Base-by-base conservation (phyloP, 2,329 filamentous ascomycete genomes). In the Talaromyces sp. region DNA sequence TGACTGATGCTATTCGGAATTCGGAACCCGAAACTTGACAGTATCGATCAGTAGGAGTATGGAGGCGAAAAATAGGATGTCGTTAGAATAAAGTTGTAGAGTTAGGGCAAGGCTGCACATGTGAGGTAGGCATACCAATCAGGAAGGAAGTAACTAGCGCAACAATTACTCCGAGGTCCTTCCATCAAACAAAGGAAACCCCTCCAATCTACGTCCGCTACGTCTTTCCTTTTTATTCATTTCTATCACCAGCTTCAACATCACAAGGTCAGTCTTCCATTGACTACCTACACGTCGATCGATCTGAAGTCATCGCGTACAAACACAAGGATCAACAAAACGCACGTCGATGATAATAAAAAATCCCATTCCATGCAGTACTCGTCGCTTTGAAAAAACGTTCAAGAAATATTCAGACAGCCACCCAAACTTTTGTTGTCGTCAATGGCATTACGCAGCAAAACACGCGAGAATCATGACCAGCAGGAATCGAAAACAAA, bases 341-440 rank as follows among this genome's bases (percentile, higher is more conserved):
- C 5, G 25, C 19, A 34, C 11, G 25, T 56, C 11, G 31, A 56
- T 56, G 31, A 19, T 36, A 36, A 56, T 10, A 19, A 45, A 29
- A 6, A 13, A 45, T 27, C n/a, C 6, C 7, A 45, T 59, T 43
- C 54, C 13, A 64, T 64, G 62, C 53, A 59, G 47, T 19, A 43
- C 34, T 59, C 5, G 34, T 63, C 38, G 61, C 61, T 58, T 63
- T 56, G 22, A 15, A 45, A 27, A n/a, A 22, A n/a, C 8, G 2
- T 64, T 34, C 25, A 59, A 65, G 58, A 65, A 36, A 58, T 66
- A 63, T 66, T 68, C 66, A 68, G 66, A 68, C 66, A 68, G 61
- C 66, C 66, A 63, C 66, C 66, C 64, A 64, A 66, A 65, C 66
- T 66, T 68, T 68, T 68, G 47, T 63, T 49, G 25, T 64, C 64